A percentile compares a stretch with the other conserved stretches of the same genome.
phyloP scores from a whole-genome alignment of 2,329 filamentous ascomycete species.

The Nemania diffusa region DNA sequence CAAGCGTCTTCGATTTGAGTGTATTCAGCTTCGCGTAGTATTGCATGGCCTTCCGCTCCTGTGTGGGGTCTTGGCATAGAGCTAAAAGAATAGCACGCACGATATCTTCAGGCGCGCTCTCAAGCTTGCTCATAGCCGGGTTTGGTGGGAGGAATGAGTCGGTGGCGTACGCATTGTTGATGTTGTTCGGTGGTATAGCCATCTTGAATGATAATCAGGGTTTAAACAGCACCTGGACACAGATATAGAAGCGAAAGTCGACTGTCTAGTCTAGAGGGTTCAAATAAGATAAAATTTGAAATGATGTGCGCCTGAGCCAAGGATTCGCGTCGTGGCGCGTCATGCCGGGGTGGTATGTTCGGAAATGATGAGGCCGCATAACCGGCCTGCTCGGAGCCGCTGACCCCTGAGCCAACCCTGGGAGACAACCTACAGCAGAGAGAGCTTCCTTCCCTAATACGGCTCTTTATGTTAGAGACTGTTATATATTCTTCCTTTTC shows the following conservation, averaged over 20 bases:
- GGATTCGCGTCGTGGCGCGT: neutral
- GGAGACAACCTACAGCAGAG: neutral
- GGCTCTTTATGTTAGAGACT: too few relatives aligned
- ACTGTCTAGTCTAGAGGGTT: too few relatives aligned
- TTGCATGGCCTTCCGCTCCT: neutral
- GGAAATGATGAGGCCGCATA: neutral
- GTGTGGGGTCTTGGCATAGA: neutral
- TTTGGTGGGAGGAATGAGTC: neutral
- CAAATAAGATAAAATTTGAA: too few relatives aligned
- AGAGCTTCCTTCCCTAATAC: too few relatives aligned
- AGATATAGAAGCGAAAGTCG: neutral
- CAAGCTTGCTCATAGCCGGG: neutral
- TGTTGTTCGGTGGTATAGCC: neutral
- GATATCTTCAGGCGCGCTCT: neutral
- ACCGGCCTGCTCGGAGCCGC: too few relatives aligned
- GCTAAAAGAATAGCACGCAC: neutral
- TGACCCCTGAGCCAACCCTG: neutral
- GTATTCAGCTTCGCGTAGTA: neutral
- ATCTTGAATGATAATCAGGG: neutral
- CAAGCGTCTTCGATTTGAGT: neutral
- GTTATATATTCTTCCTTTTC: too few relatives aligned
- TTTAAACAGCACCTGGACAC: neutral
- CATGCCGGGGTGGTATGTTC: neutral
- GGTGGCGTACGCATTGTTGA: neutral
- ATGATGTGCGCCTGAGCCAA: too few relatives aligned